A percentile compares a stretch with the other conserved stretches of the same genome.
Conservation (phyloP, 1,284 basidiomycete species). For the Leccinum fallax region DNA sequence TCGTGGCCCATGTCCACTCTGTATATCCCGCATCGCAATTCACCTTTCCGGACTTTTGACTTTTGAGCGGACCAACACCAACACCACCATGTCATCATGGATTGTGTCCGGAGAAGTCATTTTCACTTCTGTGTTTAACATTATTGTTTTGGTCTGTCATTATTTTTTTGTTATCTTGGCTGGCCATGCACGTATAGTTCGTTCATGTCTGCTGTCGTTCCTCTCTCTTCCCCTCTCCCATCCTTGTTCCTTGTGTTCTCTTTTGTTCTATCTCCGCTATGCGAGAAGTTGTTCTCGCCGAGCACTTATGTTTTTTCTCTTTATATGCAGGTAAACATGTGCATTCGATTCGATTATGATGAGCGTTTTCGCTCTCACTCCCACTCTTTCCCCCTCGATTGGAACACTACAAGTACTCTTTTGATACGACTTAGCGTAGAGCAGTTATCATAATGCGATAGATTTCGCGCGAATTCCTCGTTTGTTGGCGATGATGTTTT, state of each 20-base stretch:
- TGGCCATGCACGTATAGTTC: conserved; percentile 36
- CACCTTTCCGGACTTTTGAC: neutral
- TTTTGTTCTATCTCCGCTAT: conserved; percentile 17
- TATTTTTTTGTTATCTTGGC: conserved; percentile 27
- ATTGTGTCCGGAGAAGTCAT: conserved; percentile 7
- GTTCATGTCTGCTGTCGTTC: conserved; percentile 15
- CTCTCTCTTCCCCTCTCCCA: neutral
- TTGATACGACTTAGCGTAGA: conserved; percentile 29
- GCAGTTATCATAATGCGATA: conserved; percentile 25
- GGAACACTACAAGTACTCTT: conserved; percentile 35
- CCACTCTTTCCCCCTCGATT: neutral
- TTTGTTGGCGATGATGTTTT: neutral
- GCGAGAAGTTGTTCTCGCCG: conserved; percentile 10
- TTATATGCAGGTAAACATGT: conserved; percentile 35
- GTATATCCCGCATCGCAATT: conserved; percentile 32
- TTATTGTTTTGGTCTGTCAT: conserved; percentile 31
- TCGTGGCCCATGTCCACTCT: neutral
- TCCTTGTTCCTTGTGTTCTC: neutral
- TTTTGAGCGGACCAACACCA: conserved; percentile 13
- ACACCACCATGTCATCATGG: neutral
- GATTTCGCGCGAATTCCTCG: conserved; percentile 5
- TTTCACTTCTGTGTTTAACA: conserved; percentile 32
- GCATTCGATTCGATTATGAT: conserved; percentile 12
- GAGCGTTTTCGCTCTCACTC: neutral
- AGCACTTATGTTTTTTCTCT: conserved; percentile 19